These are phyloP conservation scores for Xylariaceae sp. DNA, from an alignment of 2,329 filamentous ascomycete genomes.

Conservation along the genomic window DNA sequence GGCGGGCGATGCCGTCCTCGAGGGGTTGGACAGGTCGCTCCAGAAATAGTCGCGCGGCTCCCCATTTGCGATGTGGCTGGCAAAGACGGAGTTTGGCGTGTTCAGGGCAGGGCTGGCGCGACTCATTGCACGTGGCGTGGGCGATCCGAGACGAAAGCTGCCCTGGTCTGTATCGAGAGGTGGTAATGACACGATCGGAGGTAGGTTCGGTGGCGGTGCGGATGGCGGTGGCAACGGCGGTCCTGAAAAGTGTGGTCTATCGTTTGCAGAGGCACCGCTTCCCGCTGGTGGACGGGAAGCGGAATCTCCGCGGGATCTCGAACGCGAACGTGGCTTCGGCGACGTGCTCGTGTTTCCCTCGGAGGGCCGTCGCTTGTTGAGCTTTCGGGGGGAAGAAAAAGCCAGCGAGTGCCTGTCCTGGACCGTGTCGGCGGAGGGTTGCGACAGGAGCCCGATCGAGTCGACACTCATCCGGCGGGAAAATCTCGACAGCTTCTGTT, in stretches of 20 bases:
- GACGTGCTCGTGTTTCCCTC: slow-evolving; percentile 23
- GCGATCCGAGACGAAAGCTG: slow-evolving; percentile 11
- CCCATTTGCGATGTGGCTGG: slow-evolving; percentile 15
- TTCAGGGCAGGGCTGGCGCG: slow-evolving; percentile 20
- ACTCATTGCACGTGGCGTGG: slow-evolving; percentile 16
- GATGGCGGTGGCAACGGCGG: slow-evolving; percentile 29
- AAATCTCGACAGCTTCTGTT: slow-evolving; percentile 26
- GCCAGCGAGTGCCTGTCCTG: slow-evolving; percentile 8
- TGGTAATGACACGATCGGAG: slow-evolving; percentile 37
- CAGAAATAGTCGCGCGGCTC: slow-evolving; percentile 24
- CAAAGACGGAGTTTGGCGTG: slow-evolving; percentile 21
- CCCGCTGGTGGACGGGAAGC: slow-evolving; percentile 3
- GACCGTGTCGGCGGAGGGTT: slow-evolving; percentile 11
- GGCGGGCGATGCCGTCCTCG: slow-evolving; percentile 20
- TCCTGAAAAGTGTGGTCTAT: slow-evolving; percentile 9
- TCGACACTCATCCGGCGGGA: slow-evolving; percentile 42
- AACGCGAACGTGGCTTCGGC: slow-evolving; percentile 11
- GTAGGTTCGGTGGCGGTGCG: slow-evolving; percentile 34
- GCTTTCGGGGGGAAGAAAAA: slow-evolving; percentile 23
- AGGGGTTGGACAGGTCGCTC: slow-evolving; percentile 22
- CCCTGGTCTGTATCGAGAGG: slow-evolving; percentile 32
- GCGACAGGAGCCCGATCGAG: slow-evolving; percentile 31
- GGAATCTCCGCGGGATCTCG: slow-evolving; percentile 2
- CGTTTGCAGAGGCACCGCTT: slow-evolving; percentile 2
- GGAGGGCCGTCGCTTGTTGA: slow-evolving; percentile 26